Evolutionary conservation across 768 basidiomycete species (phyloP).

Genomic region (Pholiota molesta): DNA sequence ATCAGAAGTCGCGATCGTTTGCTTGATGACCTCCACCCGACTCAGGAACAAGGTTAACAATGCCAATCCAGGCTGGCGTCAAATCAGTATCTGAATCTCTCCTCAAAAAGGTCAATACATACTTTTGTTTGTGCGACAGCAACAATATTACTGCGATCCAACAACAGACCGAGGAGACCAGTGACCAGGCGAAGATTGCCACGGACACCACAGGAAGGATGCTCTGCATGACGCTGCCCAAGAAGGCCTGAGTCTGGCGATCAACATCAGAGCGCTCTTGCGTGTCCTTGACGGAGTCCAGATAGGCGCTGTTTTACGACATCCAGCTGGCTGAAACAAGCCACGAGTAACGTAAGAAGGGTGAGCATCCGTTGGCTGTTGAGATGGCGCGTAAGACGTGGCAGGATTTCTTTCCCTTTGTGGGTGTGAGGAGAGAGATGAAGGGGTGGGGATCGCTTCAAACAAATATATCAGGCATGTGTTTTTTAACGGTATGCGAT

Average conservation of each 20-base stretch:
- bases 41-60: constrained; percentile 90
- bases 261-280: constrained; percentile 71
- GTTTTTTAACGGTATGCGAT: not conserved
- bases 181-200: constrained; percentile 82
- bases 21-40: constrained; percentile 91
- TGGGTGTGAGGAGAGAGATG: constrained; percentile 83
- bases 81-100: constrained; percentile 9
- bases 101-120: constrained; percentile 27
- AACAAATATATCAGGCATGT: not conserved
- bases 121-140: constrained; percentile 82
- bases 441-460: constrained; percentile 93
- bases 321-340: constrained; percentile 93
- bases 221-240: constrained; percentile 84
- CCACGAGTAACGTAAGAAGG: constrained; percentile 87
- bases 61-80: constrained; percentile 81
- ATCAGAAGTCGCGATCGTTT: constrained; percentile 59
- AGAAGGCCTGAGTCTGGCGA: constrained; percentile 88
- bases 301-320: constrained; percentile 79
- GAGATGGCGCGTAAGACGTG: constrained; percentile 86
- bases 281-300: constrained; percentile 69
- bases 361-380: constrained; percentile 80
- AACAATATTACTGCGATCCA: constrained; percentile 78
- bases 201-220: constrained; percentile 81
- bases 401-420: constrained; percentile 94
- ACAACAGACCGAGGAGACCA: constrained; percentile 81